Evolutionary conservation across 2,329 filamentous ascomycete genomes (phyloP).

Genomic region (Ophiostoma triangulosporum): DNA sequence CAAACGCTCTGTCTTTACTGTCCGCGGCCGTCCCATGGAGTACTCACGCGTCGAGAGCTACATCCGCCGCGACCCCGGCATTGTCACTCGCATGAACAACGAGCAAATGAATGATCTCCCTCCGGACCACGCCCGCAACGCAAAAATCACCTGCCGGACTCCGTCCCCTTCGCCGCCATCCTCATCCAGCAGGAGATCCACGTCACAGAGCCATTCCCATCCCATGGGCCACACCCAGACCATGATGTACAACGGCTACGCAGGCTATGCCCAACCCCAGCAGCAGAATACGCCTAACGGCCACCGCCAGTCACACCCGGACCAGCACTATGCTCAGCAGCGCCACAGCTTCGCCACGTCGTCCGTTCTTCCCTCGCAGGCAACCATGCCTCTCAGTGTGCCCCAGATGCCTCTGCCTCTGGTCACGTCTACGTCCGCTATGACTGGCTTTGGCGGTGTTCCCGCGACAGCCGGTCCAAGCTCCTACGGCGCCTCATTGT

Average conservation of each 20-base stretch:
- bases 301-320: background rate
- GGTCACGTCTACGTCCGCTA: background rate
- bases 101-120: constrained; percentile 12
- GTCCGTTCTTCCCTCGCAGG: background rate
- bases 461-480: background rate
- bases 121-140: constrained; percentile 14
- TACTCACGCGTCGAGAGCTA: constrained; percentile 19
- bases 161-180: constrained; percentile 5
- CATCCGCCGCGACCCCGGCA: constrained; percentile 17
- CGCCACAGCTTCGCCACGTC: background rate
- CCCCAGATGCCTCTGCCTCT: background rate
- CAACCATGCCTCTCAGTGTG: background rate
- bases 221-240: background rate
- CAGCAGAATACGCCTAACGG: background rate
- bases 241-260: background rate
- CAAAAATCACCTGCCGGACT: background rate
- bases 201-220: background rate
- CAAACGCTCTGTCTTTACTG: constrained; percentile 16
- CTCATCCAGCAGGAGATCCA: background rate
- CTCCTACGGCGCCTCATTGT: background rate
- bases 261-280: background rate
- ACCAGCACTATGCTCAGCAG: background rate
- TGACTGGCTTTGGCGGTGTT: background rate
- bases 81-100: constrained; percentile 11
- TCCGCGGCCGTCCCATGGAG: constrained; percentile 18